Conservation (phyloP, 371 early-diverging fungal species). For the Syncephalis plumigaleata region DNA sequence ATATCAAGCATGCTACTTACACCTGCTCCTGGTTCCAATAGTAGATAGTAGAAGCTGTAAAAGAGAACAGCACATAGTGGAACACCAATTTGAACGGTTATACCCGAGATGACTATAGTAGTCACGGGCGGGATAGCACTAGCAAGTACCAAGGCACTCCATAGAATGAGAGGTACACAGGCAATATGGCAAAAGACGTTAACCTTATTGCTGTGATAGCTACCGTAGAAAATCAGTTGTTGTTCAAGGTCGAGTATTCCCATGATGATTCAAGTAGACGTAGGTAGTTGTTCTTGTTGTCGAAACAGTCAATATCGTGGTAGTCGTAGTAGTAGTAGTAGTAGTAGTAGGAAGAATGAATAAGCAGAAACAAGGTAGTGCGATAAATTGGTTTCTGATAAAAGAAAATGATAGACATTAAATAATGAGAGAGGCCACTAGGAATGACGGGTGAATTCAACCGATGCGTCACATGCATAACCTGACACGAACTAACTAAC, state of each 20-base stretch:
- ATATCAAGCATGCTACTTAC: conserved; percentile 11
- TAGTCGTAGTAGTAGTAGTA: no score
- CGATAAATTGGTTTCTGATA: no score
- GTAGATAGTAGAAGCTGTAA: conserved; percentile 55
- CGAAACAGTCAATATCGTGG: no score
- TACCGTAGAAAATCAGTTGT: conserved; percentile 58
- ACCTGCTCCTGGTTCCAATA: conserved; percentile 65
- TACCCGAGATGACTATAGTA: conserved; percentile 7
- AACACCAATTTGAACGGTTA: conserved; percentile 19
- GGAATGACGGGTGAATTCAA: no score
- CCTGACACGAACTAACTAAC: no score
- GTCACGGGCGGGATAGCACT: conserved; percentile 34
- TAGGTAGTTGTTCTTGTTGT: no score
- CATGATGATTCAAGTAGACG: conserved; percentile 24
- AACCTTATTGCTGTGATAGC: conserved; percentile 54
- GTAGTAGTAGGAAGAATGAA: no score
- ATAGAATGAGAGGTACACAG: conserved; percentile 82
- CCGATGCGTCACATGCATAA: no score
- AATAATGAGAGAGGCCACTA: no score
- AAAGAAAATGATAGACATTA: no score
- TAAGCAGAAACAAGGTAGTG: no score
- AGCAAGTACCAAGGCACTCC: conserved; percentile 49
- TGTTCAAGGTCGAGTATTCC: conserved; percentile 22
- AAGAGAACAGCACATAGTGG: conserved; percentile 27
- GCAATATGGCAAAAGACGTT: conserved; percentile 78